phyloP scores from a whole-genome alignment of 1,139 yeast genomes.

The Debaryomyces coudertii region DNA sequence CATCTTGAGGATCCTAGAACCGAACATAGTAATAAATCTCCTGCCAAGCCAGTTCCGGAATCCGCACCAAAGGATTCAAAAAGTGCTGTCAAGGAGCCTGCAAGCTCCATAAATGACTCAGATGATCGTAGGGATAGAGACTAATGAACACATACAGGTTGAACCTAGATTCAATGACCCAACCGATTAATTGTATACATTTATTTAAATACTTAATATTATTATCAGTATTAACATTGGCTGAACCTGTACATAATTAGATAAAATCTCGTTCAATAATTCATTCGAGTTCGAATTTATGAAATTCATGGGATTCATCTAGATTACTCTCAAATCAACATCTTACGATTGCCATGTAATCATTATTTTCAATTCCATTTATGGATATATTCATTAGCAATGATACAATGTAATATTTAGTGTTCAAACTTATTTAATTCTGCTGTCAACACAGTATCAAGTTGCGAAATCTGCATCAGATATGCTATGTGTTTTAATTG shows the following conservation, averaged over 20 bases:
- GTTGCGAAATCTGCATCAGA: not conserved
- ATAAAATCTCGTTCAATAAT: not conserved
- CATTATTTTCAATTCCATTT: too few species aligned
- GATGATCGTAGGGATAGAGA: not conserved
- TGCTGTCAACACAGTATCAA: not conserved
- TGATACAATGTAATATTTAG: too few species aligned
- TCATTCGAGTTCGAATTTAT: not conserved
- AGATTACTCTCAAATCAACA: too few species aligned
- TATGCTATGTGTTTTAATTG: not conserved
- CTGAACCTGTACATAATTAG: not conserved
- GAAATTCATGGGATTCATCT: too few species aligned
- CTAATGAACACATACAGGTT: not conserved
- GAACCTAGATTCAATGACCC: not conserved
- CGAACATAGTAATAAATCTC: conserved; percentile 2
- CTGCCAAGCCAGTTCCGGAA: not conserved
- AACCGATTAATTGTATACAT: not conserved
- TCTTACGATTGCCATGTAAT: too few species aligned
- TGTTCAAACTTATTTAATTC: not conserved
- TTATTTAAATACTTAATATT: not conserved
- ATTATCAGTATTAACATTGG: not conserved
- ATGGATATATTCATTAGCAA: too few species aligned
- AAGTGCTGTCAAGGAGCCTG: not conserved
- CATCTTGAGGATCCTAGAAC: conserved; percentile 2
- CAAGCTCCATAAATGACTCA: not conserved
- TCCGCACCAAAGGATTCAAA: not conserved